A percentile compares a stretch with the other conserved stretches of the same genome.
Evolutionary conservation across 2,329 filamentous ascomycete genomes (phyloP).

Genomic region (Cytospora mali): DNA sequence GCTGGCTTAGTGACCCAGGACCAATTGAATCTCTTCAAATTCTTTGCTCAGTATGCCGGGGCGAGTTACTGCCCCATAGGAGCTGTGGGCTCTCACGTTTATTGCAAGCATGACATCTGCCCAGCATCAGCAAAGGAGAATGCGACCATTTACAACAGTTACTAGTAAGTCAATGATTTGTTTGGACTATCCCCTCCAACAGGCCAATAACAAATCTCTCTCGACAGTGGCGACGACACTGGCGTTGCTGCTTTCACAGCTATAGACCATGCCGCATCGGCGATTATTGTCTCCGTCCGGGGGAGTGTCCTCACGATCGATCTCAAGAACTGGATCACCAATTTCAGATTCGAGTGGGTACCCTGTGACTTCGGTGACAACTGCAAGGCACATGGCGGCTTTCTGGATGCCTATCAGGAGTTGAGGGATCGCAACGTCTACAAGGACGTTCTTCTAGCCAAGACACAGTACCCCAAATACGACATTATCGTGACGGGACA

Average conservation of each 20-base stretch:
- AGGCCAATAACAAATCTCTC: not conserved
- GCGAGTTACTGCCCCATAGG: not conserved
- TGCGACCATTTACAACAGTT: not conserved
- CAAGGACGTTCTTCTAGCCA: constrained; percentile 48
- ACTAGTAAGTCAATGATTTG: not conserved
- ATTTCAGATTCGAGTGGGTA: constrained; percentile 48
- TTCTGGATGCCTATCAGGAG: constrained; percentile 61
- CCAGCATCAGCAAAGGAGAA: not conserved
- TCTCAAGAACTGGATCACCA: constrained; percentile 63
- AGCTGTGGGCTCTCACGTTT: not conserved
- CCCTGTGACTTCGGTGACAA: constrained; percentile 36
- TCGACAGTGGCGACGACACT: not conserved
- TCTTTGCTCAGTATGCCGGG: not conserved
- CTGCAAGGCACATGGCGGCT: constrained; percentile 61
- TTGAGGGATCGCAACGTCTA: constrained; percentile 46
- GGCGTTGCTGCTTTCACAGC: not conserved
- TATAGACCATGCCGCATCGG: constrained; percentile 49
- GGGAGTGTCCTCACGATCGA: constrained; percentile 50
- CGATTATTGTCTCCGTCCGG: constrained; percentile 63
- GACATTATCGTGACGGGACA: constrained; percentile 63
- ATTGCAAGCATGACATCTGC: not conserved
- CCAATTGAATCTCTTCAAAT: not conserved
- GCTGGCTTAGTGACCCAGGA: not conserved
- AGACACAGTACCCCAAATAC: constrained; percentile 52
- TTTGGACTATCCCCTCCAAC: not conserved